Percentiles rank a stretch among this genome's conserved stretches.
phyloP scores from a whole-genome alignment of 2,329 filamentous ascomycete genomes.

The Ceratocystis colombiana region DNA sequence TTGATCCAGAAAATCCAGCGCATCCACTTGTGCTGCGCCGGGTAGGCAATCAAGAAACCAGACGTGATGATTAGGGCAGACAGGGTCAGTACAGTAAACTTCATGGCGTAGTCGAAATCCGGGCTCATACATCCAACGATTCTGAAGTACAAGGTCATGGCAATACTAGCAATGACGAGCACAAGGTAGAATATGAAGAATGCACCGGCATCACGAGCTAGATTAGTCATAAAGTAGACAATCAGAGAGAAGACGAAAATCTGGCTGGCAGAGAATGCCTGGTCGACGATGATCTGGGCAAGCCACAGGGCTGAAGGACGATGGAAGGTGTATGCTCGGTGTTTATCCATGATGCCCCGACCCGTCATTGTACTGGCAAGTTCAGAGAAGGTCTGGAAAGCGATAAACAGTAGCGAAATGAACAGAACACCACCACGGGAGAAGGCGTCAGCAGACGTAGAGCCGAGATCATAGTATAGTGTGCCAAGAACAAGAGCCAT shows the following conservation, averaged over 20 bases:
- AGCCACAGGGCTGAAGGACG: slow-evolving; percentile 74
- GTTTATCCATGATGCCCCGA: slow-evolving; percentile 70
- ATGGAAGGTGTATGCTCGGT: slow-evolving; percentile 73
- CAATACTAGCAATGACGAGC: slow-evolving; percentile 57
- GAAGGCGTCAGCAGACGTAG: slow-evolving; percentile 61
- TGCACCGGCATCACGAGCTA: slow-evolving; percentile 58
- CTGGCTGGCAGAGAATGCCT: slow-evolving; percentile 58
- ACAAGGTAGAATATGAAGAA: slow-evolving; percentile 71
- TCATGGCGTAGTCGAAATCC: slow-evolving; percentile 77
- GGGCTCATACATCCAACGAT: slow-evolving; percentile 65
- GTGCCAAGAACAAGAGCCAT: slow-evolving; percentile 72
- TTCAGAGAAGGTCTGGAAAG: slow-evolving; percentile 77
- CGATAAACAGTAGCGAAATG: slow-evolving; percentile 70
- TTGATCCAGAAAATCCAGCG: slow-evolving; percentile 76
- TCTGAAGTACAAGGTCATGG: slow-evolving; percentile 69
- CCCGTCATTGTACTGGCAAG: slow-evolving; percentile 65
- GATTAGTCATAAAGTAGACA: slow-evolving; percentile 67
- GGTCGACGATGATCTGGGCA: slow-evolving; percentile 70
- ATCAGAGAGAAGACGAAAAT: slow-evolving; percentile 65
- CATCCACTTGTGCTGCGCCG: slow-evolving; percentile 62
- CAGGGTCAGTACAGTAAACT: slow-evolving; percentile 68
- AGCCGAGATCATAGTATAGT: slow-evolving; percentile 61
- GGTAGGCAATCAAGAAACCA: slow-evolving; percentile 75
- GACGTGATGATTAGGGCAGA: slow-evolving; percentile 72
- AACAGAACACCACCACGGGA: slow-evolving; percentile 74